Base-by-base conservation (phyloP, 2,329 filamentous ascomycete genomes). In the Sclerotinia borealis region DNA sequence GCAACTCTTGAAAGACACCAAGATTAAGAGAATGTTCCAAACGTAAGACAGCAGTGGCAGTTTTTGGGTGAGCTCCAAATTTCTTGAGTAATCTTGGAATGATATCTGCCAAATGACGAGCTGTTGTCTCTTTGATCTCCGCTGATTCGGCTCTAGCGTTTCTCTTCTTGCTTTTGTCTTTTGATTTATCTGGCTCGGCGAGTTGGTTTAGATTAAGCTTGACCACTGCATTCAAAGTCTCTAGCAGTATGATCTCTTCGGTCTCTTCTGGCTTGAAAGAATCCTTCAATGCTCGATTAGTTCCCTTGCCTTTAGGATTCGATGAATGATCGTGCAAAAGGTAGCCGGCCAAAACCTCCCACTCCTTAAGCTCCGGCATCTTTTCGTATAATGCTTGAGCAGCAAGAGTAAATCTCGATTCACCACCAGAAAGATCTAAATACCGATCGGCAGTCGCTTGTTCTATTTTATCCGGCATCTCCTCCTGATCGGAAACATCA, bases 81-180 rank as follows among this genome's bases (percentile, higher is more conserved):
- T 97, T 98, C 76, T 89, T 96, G 59, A 99, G 80, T 2, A 99
- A 83, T 67, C 86, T 87, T 0, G 95, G 95, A 61, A 98, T 93
- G 17, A 90, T 81, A 43, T 83, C 81, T 10, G 92, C 91, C 43
- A 99, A 81, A 69, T 89, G 86, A 54, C 92, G 82, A 2, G 91
- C 91, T 41, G 90, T 87, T 55, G 89, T 86, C 71, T 96, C 92
- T 66, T 91, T 89, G 31, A 87, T 83, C 64, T 93, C 90, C 7
- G 81, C 77, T 22, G 81, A 77, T 64, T 91, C 86, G 27, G 85
- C 80, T 55, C 84, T 85, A 60, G 85, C 80, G 17, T 79, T 78
- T 55, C 69, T 71, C 71, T 77, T 79, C 67, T 76, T 79, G 19
- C 78, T 76, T 68, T 80, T 84, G 69, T 82, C 84, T 75, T 80